A percentile compares a stretch with the other conserved stretches of the same genome.
phyloP scores from a whole-genome alignment of 768 basidiomycete species.

The Amanita rubescens region DNA sequence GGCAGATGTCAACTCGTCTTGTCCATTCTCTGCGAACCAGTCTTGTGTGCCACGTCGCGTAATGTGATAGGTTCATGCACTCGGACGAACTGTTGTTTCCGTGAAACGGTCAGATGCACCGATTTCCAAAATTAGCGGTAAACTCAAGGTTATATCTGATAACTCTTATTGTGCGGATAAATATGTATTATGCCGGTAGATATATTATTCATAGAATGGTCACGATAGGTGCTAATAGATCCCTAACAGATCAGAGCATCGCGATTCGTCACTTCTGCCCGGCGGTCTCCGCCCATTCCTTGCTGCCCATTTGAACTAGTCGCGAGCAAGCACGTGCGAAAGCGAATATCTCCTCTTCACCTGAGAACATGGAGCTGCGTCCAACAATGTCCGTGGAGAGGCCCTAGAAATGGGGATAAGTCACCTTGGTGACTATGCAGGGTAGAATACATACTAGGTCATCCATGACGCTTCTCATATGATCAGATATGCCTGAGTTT shows the following conservation, averaged over 20 bases:
- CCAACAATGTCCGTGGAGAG: slow-evolving; percentile 72
- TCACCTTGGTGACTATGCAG: slow-evolving; percentile 1
- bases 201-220: neutral
- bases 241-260: neutral
- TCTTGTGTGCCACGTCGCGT: no score
- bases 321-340: slow-evolving; percentile 91
- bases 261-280: slow-evolving; percentile 27
- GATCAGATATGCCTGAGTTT: slow-evolving; percentile 48
- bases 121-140: neutral
- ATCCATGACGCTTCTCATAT: slow-evolving; percentile 93
- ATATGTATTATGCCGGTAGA: neutral
- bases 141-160: neutral
- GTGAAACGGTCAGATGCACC: neutral
- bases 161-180: neutral
- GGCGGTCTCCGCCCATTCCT: slow-evolving; percentile 66
- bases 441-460: slow-evolving; percentile 62
- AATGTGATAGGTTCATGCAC: neutral
- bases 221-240: neutral
- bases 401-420: slow-evolving; percentile 41
- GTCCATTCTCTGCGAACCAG: no score
- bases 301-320: slow-evolving; percentile 85
- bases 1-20: neutral
- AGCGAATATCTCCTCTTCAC: slow-evolving; percentile 96
- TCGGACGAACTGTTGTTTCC: no score
- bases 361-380: slow-evolving; percentile 84